These are phyloP conservation scores for Annona squamosa DNA, from an alignment of 164 flowering plant genomes.

Conservation along the genomic window DNA sequence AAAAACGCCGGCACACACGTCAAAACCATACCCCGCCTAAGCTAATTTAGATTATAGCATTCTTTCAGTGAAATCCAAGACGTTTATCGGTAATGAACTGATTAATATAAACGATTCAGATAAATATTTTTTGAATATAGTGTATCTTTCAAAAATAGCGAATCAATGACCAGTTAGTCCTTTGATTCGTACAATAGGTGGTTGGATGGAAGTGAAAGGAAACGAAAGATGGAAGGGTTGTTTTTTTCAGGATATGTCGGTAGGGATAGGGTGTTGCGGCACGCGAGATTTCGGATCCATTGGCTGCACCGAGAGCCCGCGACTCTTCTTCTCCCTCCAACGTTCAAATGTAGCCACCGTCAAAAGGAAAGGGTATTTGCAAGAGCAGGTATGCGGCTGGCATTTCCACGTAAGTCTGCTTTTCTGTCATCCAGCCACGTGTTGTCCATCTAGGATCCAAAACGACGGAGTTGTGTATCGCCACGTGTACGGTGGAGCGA, in stretches of 20 bases:
- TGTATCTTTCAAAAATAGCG: too few species aligned
- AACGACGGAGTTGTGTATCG: constrained; percentile 1
- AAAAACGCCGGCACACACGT: neutral
- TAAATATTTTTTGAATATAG: too few species aligned
- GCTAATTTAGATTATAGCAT: neutral
- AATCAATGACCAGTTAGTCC: too few species aligned
- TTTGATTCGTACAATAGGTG: too few species aligned
- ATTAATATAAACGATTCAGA: too few species aligned
- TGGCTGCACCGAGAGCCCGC: neutral
- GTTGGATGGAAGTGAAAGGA: too few species aligned
- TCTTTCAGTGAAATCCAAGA: too few species aligned
- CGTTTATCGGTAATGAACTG: too few species aligned
- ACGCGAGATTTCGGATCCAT: neutral
- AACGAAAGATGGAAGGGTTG: too few species aligned
- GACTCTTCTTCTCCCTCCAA: neutral
- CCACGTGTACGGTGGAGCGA: constrained; percentile 14
- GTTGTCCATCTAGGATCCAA: constrained; percentile 14
- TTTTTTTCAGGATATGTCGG: too few species aligned
- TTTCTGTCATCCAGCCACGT: constrained; percentile 1
- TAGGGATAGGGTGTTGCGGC: neutral
- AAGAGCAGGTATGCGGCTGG: neutral
- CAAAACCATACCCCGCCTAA: neutral
- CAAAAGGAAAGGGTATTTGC: neutral
- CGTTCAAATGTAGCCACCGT: neutral
- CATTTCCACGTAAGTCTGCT: constrained; percentile 9